Conservation (phyloP, 2,329 filamentous ascomycete genomes). For the Teratosphaeria viscida region DNA sequence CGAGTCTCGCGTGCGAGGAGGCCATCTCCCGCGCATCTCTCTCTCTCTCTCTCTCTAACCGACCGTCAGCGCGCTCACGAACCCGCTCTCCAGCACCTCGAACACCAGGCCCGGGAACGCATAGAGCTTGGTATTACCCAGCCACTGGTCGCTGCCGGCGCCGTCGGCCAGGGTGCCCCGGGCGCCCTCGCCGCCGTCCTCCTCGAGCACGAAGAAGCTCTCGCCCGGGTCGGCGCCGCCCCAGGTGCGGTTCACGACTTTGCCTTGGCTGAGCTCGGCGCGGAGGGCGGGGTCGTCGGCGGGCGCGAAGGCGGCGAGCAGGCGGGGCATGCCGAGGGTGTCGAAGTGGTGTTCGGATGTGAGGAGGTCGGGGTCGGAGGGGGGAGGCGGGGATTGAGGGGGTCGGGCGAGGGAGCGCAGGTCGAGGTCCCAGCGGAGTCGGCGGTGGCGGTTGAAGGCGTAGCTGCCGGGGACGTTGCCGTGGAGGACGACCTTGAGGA, state of each 20-base stretch:
- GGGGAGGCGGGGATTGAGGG: not conserved
- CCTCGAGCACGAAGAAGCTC: conserved; percentile 24
- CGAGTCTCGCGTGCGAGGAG: not conserved
- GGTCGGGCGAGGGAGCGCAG: conserved; percentile 3
- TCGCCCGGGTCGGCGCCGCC: conserved; percentile 22
- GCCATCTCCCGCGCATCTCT: too few species aligned
- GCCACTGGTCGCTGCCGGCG: conserved; percentile 38
- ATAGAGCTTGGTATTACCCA: conserved; percentile 73
- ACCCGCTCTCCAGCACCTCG: conserved; percentile 87
- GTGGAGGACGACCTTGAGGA: conserved; percentile 86
- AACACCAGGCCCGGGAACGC: conserved; percentile 91
- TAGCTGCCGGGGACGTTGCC: conserved; percentile 93
- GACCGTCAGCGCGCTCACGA: conserved; percentile 68
- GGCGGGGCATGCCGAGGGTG: conserved; percentile 50
- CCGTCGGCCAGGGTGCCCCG: conserved; percentile 16
- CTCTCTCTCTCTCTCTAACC: conserved; percentile 3
- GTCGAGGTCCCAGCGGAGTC: conserved; percentile 70
- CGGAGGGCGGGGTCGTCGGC: conserved; percentile 31
- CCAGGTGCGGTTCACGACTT: conserved; percentile 29
- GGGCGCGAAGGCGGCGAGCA: conserved; percentile 22
- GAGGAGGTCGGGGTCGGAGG: conserved; percentile 26
- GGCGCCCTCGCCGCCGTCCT: conserved; percentile 24
- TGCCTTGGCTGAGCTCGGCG: conserved; percentile 33
- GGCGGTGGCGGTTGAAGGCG: conserved; percentile 87
- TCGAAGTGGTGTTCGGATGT: conserved; percentile 68